Evolutionary conservation across 768 basidiomycete species (phyloP).

Genomic region (Leucosporidium creatinivorum): DNA sequence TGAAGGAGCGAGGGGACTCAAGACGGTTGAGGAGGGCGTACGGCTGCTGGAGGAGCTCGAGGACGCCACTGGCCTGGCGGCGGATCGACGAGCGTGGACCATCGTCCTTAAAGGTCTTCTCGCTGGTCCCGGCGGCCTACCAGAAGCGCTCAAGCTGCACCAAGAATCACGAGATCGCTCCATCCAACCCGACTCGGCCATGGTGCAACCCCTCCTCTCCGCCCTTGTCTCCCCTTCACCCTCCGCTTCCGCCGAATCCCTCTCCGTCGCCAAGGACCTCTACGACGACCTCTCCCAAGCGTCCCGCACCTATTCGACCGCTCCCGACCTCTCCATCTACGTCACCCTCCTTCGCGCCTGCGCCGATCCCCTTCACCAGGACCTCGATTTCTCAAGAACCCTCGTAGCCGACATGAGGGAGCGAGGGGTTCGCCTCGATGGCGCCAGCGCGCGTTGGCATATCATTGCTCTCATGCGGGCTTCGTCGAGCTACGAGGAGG

Average conservation of each 20-base stretch:
- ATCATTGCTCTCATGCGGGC: constrained; percentile 62
- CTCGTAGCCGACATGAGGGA: constrained; percentile 62
- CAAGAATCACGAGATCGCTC: constrained; percentile 25
- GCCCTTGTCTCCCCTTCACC: constrained; percentile 4
- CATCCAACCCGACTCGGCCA: constrained; percentile 25
- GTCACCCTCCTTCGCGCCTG: constrained; percentile 27
- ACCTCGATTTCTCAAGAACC: constrained; percentile 23
- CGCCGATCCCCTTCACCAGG: constrained; percentile 20
- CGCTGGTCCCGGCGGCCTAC: background rate
- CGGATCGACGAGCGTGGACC: constrained; percentile 19
- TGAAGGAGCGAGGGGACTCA: background rate
- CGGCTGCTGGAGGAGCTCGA: constrained; percentile 17
- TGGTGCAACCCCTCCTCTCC: constrained; percentile 30
- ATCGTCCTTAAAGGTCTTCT: constrained; percentile 8
- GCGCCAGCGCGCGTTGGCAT: constrained; percentile 49
- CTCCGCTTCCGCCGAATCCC: background rate
- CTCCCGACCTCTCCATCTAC: constrained; percentile 24
- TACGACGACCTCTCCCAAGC: constrained; percentile 31
- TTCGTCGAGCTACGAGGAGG: constrained; percentile 52
- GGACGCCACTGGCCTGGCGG: background rate
- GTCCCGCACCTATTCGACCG: background rate
- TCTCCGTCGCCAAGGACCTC: constrained; percentile 14
- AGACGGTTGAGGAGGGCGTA: constrained; percentile 3
- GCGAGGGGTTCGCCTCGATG: constrained; percentile 49
- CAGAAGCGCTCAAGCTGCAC: constrained; percentile 21